These are phyloP conservation scores for Insectozyma bohioensis DNA, from an alignment of 1,139 yeast species.

Conservation along the genomic window DNA sequence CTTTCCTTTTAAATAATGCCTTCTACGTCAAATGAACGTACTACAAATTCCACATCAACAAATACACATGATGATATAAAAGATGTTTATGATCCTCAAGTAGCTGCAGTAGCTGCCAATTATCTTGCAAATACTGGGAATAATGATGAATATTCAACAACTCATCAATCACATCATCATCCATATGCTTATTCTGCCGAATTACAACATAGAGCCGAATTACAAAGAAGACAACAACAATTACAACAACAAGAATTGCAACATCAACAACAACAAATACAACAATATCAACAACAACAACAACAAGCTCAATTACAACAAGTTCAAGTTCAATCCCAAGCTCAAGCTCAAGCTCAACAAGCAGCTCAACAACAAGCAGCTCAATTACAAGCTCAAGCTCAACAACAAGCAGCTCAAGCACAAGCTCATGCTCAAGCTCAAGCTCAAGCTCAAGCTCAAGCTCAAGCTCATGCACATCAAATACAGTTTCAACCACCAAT, in stretches of 20 bases:
- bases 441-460: constrained; percentile 17
- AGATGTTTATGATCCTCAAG: constrained; percentile 13
- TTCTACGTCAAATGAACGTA: constrained; percentile 11
- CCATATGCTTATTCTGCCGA: constrained; percentile 19
- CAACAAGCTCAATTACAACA: constrained; percentile 12
- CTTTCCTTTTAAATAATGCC: constrained; percentile 3
- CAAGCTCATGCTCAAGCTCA: constrained; percentile 14
- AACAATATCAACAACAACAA: constrained; percentile 20
- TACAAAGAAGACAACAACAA: constrained; percentile 31
- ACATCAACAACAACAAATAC: constrained; percentile 21
- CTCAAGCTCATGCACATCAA: constrained; percentile 2
- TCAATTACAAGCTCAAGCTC: constrained; percentile 15
- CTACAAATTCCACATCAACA: constrained; percentile 4
- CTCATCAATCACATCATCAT: constrained; percentile 22
- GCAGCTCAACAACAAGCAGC: constrained; percentile 14
- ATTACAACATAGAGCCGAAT: constrained; percentile 23
- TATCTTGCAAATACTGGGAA: constrained; percentile 4
- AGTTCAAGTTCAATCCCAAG: constrained; percentile 14
- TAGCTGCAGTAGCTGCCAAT: constrained; percentile 8
- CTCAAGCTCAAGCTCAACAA: constrained; percentile 11
- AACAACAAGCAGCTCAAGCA: constrained; percentile 11
- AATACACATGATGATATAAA: constrained; percentile 3
- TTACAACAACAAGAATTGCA: constrained; percentile 25
- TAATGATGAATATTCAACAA: constrained; percentile 14
- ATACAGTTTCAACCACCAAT: neutral